These are phyloP conservation scores for Nicotiana noctiflora DNA, from an alignment of 257 asterid species.

Conservation along the genomic window DNA sequence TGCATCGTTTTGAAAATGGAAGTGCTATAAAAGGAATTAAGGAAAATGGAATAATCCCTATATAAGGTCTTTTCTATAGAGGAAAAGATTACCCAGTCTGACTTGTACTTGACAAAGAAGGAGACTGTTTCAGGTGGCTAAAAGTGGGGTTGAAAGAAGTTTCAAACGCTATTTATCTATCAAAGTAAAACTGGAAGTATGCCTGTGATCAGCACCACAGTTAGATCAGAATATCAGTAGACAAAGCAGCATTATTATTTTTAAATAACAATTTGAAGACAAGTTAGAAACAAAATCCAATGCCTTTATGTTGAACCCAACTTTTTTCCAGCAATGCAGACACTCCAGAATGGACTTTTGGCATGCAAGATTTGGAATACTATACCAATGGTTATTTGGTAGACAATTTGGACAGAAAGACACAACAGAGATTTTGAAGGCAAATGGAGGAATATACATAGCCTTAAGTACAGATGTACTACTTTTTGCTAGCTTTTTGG, in stretches of 20 bases:
- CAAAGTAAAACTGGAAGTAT: background rate
- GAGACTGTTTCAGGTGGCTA: background rate
- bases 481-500: background rate
- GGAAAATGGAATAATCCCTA: too few species aligned
- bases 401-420: background rate
- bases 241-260: background rate
- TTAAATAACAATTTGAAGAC: background rate
- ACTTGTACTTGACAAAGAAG: background rate
- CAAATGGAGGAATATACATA: background rate
- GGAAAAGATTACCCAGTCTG: background rate
- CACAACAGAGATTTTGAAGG: background rate
- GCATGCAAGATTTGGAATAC: background rate
- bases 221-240: background rate
- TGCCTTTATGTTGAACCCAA: background rate
- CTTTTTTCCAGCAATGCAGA: background rate
- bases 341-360: background rate
- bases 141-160: background rate
- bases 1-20: too few species aligned
- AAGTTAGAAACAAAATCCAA: background rate
- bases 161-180: background rate
- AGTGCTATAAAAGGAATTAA: too few species aligned
- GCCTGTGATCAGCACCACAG: background rate
- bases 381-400: background rate
- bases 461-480: background rate
- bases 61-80: background rate